Evolutionary conservation across 2,329 filamentous ascomycete species (phyloP), one percentile per base, ranked within the genome.

Genomic region (Penicillium fuscoglaucum): DNA sequence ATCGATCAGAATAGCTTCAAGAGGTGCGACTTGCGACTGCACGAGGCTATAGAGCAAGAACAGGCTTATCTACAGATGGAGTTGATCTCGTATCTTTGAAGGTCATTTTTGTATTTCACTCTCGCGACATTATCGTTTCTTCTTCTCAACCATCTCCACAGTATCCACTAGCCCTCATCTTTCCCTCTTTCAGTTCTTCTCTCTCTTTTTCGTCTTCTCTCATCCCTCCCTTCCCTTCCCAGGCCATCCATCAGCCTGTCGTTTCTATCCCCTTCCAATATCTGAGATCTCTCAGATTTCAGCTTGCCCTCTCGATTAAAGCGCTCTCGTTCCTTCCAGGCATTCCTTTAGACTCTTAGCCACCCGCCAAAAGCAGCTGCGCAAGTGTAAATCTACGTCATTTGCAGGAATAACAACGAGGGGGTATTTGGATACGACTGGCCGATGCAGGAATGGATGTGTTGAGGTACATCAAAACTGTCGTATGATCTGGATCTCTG

Each of bases 381-480:
- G 56, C 40, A 45, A 51, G 58, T 60, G 58, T 59, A 31, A 59
- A 53, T 41, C 47, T 51, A 43, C 31, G 56, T 55, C 45, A 41
- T 51, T 50, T 29, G 45, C 54, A 51, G 46, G 33, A 58, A 60
- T 41, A 41, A 58, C 55, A 41, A 57, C 55, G 55, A 63, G 56
- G 51, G 60, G 60, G 58, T 55, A 59, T 64, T 56, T 62, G 41
- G 57, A 66, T 40, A 58, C n/a, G 62, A 71, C 63, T 60, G 64
- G 60, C 59, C 55, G 57, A 66, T 63, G 70, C 63, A 72, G 72
- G 72, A 73, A 74, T 74, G 71, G 70, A 73, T 65, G 68, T 70
- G 69, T 66, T 73, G 66, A 72, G 68, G 64, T 58, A 60, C 66
- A 53, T 66, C 57, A 62, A 64, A 60, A 62, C 64, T 63, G 61